Evolutionary conservation across 441 rosid genomes (phyloP), one percentile per base, ranked within the genome.

Genomic region (Aquilaria agallochum): DNA sequence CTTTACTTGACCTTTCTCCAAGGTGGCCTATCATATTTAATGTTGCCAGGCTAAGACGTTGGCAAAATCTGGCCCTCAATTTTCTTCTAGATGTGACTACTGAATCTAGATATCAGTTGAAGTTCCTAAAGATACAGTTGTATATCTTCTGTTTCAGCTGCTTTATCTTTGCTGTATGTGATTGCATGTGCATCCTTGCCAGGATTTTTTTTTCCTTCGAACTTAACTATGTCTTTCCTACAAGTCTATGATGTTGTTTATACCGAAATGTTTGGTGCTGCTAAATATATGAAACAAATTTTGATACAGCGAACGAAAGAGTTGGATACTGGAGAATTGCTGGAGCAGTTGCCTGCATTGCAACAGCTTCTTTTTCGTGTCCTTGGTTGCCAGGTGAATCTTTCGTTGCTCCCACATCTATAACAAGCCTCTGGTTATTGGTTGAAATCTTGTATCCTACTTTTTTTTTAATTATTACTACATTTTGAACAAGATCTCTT

Each of bases 351-450:
- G 69, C 96, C 97, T 61, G 87, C 92, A 55, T 72, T 95, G 72
- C 99, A 95, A 67, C 91, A 84, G 72, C 96, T 95, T 74, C 95
- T 95, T 62, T 94, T 84, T 58, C 97, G 92, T 62, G 89, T 83
- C 66, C 85, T 95, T 79, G 92, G 84, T 66, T 95, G 99, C 75
- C 95, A 82, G 97, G 99, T 95, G 64, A 69, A 55, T 68, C 10
- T 63, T 36, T 64, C 33, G 48, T 27, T 67, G 52, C 59, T 33
- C 64, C 14, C 0, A 61, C 31, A 63, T 60, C 27, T 33, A 50
- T 11, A 55, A n/a, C 34, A 58, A 55, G 33, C 5, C 6, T 36
- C 15, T 31, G 60, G 15, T 59, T 59, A 32, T 12, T 11, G 27
- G 55, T 66, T 72, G 56, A 27, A 47, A 34, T 54, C 58, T 12